Evolutionary conservation across 805 yeast species (phyloP).

Genomic region (Phaffomyces antillensis): DNA sequence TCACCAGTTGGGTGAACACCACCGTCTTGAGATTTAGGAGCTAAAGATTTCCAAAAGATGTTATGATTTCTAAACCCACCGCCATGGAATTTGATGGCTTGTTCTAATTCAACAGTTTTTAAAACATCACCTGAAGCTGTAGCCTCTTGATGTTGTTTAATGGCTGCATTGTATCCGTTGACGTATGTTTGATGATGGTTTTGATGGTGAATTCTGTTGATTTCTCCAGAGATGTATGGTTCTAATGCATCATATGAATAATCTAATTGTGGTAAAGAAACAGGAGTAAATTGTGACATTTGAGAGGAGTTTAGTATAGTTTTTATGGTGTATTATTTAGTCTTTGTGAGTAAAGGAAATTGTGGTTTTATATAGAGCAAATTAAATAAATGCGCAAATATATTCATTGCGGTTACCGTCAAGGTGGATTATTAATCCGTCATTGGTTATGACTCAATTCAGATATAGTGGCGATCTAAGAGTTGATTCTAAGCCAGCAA

Average conservation of each 20-base stretch:
- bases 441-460: no score
- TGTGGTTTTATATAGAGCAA: not conserved
- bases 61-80: constrained; percentile 88
- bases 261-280: constrained; percentile 71
- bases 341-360: no score
- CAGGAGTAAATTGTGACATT: constrained; percentile 17
- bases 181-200: constrained; percentile 94
- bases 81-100: constrained; percentile 81
- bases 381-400: not conserved
- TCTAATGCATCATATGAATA: constrained; percentile 83
- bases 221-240: constrained; percentile 79
- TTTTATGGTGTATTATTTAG: no score
- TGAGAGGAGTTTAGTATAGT: no score
- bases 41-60: constrained; percentile 81
- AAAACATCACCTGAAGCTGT: constrained; percentile 48
- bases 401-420: not conserved
- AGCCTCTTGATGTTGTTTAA: constrained; percentile 68
- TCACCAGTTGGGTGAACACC: constrained; percentile 57
- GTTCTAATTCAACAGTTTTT: constrained; percentile 58
- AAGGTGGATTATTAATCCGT: not conserved
- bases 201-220: constrained; percentile 79
- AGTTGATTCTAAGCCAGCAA: no score
- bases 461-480: no score
- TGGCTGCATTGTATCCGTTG: constrained; percentile 72
- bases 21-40: constrained; percentile 71